phyloP scores from a whole-genome alignment of 2,329 filamentous ascomycete genomes.

The Sporothrix pallida region DNA sequence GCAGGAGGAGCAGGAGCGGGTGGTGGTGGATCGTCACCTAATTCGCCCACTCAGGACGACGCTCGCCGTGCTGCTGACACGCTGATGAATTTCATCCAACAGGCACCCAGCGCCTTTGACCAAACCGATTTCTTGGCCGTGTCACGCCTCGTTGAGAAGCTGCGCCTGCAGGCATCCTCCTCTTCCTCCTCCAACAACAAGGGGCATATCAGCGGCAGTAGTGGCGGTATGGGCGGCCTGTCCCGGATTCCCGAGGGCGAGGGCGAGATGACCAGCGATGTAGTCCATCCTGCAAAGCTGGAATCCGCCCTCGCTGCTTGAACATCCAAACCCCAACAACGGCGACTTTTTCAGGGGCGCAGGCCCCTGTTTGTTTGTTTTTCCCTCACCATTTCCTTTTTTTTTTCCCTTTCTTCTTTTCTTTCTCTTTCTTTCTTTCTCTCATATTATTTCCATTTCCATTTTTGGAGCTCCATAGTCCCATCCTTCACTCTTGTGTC shows the following conservation, averaged over 20 bases:
- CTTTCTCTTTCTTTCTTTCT: constrained; percentile 35
- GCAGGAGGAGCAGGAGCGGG: constrained; percentile 7
- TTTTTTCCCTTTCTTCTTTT: constrained; percentile 32
- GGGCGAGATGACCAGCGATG: constrained; percentile 53
- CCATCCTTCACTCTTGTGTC: constrained; percentile 28
- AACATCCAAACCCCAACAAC: background rate
- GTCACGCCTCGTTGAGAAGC: constrained; percentile 82
- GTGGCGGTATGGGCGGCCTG: constrained; percentile 52
- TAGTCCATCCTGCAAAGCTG: constrained; percentile 45
- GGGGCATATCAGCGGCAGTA: constrained; percentile 40
- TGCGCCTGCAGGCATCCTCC: constrained; percentile 65
- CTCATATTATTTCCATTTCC: constrained; percentile 22
- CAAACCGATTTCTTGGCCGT: constrained; percentile 78
- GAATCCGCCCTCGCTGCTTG: constrained; percentile 47
- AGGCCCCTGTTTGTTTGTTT: background rate
- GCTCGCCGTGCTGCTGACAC: constrained; percentile 81
- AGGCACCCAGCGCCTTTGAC: constrained; percentile 69
- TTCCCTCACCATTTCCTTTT: too few relatives aligned
- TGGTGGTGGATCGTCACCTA: constrained; percentile 55
- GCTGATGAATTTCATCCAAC: constrained; percentile 80
- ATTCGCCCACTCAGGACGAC: constrained; percentile 81
- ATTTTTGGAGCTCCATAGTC: constrained; percentile 14
- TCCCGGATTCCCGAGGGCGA: constrained; percentile 65
- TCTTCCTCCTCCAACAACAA: constrained; percentile 8
- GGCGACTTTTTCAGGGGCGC: background rate